Evolutionary conservation across 2,329 filamentous ascomycete species (phyloP).

Genomic region (Talaromyces piceae): DNA sequence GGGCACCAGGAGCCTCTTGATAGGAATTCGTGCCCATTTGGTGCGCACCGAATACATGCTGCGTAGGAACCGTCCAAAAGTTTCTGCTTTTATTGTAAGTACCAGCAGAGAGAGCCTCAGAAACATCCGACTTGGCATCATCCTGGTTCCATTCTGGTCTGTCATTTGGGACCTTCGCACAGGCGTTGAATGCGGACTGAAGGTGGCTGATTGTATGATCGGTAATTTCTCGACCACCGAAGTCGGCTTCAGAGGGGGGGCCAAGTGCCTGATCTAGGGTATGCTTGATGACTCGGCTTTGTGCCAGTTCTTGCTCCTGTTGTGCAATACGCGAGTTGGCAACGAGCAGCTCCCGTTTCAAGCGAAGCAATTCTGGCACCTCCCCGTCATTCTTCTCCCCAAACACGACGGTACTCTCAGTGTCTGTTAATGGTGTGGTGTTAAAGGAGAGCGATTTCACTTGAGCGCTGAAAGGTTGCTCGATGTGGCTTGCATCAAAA

Average conservation of each 20-base stretch:
- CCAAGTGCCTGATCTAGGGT: slow-evolving; percentile 54
- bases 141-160: slow-evolving; percentile 41
- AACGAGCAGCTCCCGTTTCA: slow-evolving; percentile 51
- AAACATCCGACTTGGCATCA: slow-evolving; percentile 39
- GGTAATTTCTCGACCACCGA: slow-evolving; percentile 41
- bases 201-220: slow-evolving; percentile 45
- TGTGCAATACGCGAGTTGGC: slow-evolving; percentile 52
- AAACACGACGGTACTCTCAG: slow-evolving; percentile 7
- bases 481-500: slow-evolving; percentile 9
- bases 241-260: slow-evolving; percentile 47
- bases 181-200: slow-evolving; percentile 47
- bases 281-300: slow-evolving; percentile 53
- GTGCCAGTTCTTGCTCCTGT: slow-evolving; percentile 55
- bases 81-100: slow-evolving; percentile 34
- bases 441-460: slow-evolving; percentile 5
- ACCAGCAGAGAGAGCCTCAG: slow-evolving; percentile 34
- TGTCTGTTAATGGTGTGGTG: background rate
- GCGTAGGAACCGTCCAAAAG: slow-evolving; percentile 23
- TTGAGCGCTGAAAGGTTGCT: slow-evolving; percentile 15
- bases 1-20: slow-evolving; percentile 17
- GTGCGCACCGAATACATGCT: slow-evolving; percentile 19
- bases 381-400: slow-evolving; percentile 21
- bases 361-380: slow-evolving; percentile 45
- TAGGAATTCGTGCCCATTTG: slow-evolving; percentile 22
- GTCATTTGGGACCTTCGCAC: slow-evolving; percentile 36